A percentile compares a stretch with the other conserved stretches of the same genome.
Conservation (phyloP, 179 eudicot genomes). For the Silene noctiflora region DNA sequence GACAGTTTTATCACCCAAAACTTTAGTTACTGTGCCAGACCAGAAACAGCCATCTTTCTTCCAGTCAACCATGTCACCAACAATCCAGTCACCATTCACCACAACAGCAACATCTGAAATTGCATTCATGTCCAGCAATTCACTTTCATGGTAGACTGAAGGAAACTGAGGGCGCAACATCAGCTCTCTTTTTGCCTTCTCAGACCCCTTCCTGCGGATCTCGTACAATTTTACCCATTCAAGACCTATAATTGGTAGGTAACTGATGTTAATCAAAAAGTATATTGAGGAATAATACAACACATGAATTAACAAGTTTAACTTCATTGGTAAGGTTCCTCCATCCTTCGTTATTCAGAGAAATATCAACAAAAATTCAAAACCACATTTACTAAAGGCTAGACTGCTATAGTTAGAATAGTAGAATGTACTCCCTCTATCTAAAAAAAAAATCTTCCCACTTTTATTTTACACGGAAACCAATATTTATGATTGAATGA, state of each 20-base stretch:
- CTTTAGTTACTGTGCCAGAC: slow-evolving; percentile 59
- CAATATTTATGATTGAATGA: not conserved
- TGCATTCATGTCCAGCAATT: slow-evolving; percentile 34
- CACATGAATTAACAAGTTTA: not conserved
- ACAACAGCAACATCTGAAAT: slow-evolving; percentile 53
- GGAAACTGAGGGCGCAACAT: slow-evolving; percentile 84
- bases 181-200: slow-evolving; percentile 37
- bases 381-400: not conserved
- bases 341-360: not conserved
- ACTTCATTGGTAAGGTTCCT: not conserved
- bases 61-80: slow-evolving; percentile 87
- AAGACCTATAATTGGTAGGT: slow-evolving; percentile 39
- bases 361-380: not conserved
- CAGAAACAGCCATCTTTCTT: slow-evolving; percentile 56
- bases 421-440: no score
- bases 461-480: not conserved
- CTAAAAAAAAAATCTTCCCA: not conserved
- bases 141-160: slow-evolving; percentile 34
- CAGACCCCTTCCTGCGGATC: slow-evolving; percentile 22
- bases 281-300: not conserved
- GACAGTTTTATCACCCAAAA: slow-evolving; percentile 43
- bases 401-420: no score
- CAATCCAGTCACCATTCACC: slow-evolving; percentile 56
- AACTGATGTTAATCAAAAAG: not conserved
- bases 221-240: slow-evolving; percentile 45